Base-by-base conservation (phyloP, 1,284 basidiomycete species). In the Leccinum huronense region DNA sequence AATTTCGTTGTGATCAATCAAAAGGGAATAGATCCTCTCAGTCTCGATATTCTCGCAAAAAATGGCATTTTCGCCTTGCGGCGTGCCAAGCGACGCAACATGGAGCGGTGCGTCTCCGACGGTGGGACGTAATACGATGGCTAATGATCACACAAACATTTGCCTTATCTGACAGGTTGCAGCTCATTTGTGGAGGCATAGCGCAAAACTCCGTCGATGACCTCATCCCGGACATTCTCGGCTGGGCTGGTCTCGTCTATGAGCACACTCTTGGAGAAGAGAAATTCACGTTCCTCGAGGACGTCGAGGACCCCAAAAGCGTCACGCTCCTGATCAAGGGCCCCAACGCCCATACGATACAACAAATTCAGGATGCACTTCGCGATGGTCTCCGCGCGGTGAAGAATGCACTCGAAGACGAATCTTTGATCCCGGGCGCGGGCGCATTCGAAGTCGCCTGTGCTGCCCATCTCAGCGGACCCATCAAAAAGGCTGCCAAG, bases 171-270 rank as follows among this genome's bases (percentile, higher is more conserved):
- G 27, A 58, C 58, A 94, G 94, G 60, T 77, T 98, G 67, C 96
- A 98, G 77, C 86, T 98, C 63, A 88, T 95, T 66, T 97, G 95
- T 77, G 97, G 97, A 65, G 97, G 97, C 74, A 83, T 89, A 66
- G 95, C 97, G 1, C 96, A 98, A 78, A 99, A 99, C 81, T 98
- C 96, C 65, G 95, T 98, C 16, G 97, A 99, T 71, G 97, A 99
- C 77, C 84, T 99, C 54, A 88, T 87, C 13, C 95, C 96, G 9
- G 91, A 94, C 62, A 84, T 95, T 48, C 87, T 99, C 53, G 97
- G 97, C 51, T 98, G 94, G 88, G 97, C 97, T 48, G 97, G 97
- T 5, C 87, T 99, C 62, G 95, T 99, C 33, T 99, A 99, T 80
- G 97, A 99, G 80, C 96, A 99, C 79, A 98, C 97, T 9, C 86